phyloP scores from a whole-genome alignment of 2,329 filamentous ascomycete species.

The Pezicula neosporulosa region DNA sequence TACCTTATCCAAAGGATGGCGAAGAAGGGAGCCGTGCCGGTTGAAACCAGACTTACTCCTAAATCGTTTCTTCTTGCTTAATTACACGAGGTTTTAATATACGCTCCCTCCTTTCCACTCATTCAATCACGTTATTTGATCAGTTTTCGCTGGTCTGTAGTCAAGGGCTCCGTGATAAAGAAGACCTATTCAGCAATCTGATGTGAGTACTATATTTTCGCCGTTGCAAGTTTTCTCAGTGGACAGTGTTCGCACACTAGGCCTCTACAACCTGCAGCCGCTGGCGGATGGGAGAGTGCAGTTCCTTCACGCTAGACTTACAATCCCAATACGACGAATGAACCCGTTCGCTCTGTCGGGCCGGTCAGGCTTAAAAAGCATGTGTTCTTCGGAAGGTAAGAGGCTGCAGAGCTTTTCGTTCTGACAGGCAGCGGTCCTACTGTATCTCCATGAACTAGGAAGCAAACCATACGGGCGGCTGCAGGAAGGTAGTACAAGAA shows the following conservation, averaged over 20 bases:
- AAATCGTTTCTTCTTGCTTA: conserved; percentile 12
- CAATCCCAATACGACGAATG: conserved; percentile 12
- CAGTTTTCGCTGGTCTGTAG: no score
- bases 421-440: conserved; percentile 11
- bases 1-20: conserved; percentile 11
- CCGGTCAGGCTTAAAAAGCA: no score
- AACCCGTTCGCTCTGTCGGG: conserved; percentile 17
- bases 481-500: no score
- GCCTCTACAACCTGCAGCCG: background rate
- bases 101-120: background rate
- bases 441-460: no score
- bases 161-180: no score
- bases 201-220: background rate
- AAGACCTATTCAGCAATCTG: no score
- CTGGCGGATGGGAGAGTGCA: conserved; percentile 9
- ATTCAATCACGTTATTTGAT: background rate
- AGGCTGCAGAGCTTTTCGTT: conserved; percentile 8
- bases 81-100: conserved; percentile 7
- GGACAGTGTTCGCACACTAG: background rate
- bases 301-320: background rate
- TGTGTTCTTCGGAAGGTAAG: no score
- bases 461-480: no score
- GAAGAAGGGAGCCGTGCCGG: conserved; percentile 18
- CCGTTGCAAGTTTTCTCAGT: conserved; percentile 6
- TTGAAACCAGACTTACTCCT: conserved; percentile 8